Evolutionary conservation across 2,329 filamentous ascomycete species (phyloP), one percentile per base, ranked within the genome.

Genomic region (Fusarium mangiferae): DNA sequence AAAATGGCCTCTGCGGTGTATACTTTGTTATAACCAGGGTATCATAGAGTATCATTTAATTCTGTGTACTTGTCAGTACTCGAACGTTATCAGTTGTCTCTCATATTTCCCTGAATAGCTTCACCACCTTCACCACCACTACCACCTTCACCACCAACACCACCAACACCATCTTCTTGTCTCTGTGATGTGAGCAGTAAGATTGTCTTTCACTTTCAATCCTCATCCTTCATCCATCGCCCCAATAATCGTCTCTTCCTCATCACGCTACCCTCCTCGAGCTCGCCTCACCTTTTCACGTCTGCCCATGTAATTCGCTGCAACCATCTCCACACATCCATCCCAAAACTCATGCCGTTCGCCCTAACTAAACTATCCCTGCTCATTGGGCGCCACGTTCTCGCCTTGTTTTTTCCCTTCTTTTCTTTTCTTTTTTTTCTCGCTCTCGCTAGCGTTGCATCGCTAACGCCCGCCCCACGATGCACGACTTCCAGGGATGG

Each of bases 261-360:
- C 66, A 64, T 70, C 73, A 75, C 70, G 62, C 73, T 71, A 63
- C 73, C 69, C 66, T 65, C 59, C 69, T 44, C 66, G 33, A 72
- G 48, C 62, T 57, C 74, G 73, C 69, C 75, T 76, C 73, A 70
- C 70, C 65, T 71, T 76, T 70, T 28, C 11, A 51, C 10, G 7
- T 12, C 30, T 38, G 39, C 30, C 18, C 39, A 28, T 54, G 14
- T 68, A 52, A 72, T 76, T 76, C 44, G 72, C 44, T 35, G 18
- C 48, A 42, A 36, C 39, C 39, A 55, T 70, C 70, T 60, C 72
- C 72, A 68, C 71, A 62, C 67, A 68, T 54, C 62, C 62, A 62
- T 72, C 70, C 62, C 69, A 62, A 49, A 59, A 42, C 45, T 55
- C 63, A 76, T 78, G 74, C 77, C 77, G 77, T 78, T 78, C 77